Conservation (phyloP, 2,329 filamentous ascomycete genomes). For the Paracoccidioides brasiliensis region DNA sequence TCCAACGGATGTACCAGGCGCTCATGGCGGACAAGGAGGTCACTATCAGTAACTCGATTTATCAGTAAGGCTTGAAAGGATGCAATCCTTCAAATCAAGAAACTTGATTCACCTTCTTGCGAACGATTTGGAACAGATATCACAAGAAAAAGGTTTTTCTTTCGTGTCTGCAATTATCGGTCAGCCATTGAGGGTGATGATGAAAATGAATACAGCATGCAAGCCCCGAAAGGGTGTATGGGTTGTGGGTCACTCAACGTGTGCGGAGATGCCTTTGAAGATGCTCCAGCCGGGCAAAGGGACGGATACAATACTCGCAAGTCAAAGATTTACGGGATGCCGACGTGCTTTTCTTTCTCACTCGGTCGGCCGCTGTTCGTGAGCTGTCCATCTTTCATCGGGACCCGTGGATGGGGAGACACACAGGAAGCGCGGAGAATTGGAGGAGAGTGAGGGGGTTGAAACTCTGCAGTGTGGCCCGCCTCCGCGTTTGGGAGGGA, state of each 20-base stretch:
- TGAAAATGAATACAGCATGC: constrained; percentile 2
- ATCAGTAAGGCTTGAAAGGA: constrained; percentile 5
- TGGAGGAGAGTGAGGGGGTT: constrained; percentile 2
- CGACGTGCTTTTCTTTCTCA: constrained; percentile 29
- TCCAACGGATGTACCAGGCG: constrained; percentile 36
- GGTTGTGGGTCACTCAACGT: constrained; percentile 28
- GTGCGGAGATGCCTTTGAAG: constrained; percentile 40
- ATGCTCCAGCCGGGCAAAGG: constrained; percentile 37
- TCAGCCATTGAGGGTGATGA: constrained; percentile 13
- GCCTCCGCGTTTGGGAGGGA: not conserved
- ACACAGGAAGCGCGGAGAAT: constrained; percentile 5
- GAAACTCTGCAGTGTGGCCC: not conserved
- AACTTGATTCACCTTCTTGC: constrained; percentile 28
- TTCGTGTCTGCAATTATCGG: constrained; percentile 30
- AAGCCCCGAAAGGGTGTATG: not conserved
- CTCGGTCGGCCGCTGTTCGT: constrained; percentile 22
- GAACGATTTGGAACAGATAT: constrained; percentile 37
- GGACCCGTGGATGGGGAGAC: not conserved
- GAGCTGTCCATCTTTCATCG: constrained; percentile 27
- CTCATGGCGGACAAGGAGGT: constrained; percentile 38
- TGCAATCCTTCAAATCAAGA: not conserved
- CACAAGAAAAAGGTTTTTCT: constrained; percentile 38
- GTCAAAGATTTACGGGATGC: constrained; percentile 35
- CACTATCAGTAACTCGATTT: constrained; percentile 18
- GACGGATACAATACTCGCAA: constrained; percentile 36